A percentile compares a stretch with the other conserved stretches of the same genome.
Conservation (phyloP, 169 alveolate genomes). For the Eimeria mitis region DNA sequence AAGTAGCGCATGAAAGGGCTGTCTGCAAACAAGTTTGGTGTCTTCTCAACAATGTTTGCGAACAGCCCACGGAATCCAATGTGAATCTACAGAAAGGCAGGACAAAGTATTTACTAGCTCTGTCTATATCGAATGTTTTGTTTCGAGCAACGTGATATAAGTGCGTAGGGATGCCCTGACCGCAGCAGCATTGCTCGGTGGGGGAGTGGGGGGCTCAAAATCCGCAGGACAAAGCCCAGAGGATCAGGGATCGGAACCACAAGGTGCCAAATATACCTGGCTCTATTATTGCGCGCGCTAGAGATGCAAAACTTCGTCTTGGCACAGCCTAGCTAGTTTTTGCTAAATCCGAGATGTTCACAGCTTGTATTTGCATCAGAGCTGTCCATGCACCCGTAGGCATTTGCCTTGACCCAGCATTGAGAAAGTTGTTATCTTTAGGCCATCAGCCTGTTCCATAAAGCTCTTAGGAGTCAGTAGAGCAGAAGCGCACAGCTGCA, state of each 20-base stretch:
- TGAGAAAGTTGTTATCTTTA: too few relatives aligned
- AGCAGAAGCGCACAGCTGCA: background rate
- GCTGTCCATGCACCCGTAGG: too few relatives aligned
- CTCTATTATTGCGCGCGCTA: too few relatives aligned
- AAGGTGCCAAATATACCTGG: slow-evolving; percentile 88
- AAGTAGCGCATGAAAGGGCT: too few relatives aligned
- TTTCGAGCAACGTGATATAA: background rate
- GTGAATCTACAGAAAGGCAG: background rate
- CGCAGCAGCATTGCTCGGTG: slow-evolving; percentile 96
- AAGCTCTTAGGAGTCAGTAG: background rate
- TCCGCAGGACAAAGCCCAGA: slow-evolving; percentile 98
- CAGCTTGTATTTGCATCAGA: too few relatives aligned
- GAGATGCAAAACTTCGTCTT: background rate
- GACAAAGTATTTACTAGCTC: background rate
- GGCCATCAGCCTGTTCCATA: too few relatives aligned
- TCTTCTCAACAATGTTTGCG: background rate
- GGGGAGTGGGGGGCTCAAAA: slow-evolving; percentile 97
- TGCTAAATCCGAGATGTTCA: too few relatives aligned
- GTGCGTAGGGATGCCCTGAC: background rate
- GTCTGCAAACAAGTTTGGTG: too few relatives aligned
- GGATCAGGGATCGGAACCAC: slow-evolving; percentile 97
- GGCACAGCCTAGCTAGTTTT: background rate
- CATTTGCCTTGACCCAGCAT: too few relatives aligned
- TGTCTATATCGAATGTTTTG: background rate
- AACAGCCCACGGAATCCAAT: background rate